Evolutionary conservation across 2,329 filamentous ascomycete genomes (phyloP).

Genomic region (Colletotrichum siamense): DNA sequence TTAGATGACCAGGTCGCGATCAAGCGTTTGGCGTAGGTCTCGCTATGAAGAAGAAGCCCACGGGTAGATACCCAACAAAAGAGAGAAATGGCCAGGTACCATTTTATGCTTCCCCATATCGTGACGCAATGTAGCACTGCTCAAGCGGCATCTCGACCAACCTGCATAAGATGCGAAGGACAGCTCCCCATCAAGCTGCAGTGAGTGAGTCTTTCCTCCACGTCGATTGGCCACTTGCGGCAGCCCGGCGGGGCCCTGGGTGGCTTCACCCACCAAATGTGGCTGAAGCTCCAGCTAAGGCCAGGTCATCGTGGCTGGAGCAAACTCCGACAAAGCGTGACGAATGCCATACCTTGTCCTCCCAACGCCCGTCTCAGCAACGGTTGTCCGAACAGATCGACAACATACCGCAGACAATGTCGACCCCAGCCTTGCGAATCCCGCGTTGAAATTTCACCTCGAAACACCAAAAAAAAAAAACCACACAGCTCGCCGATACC

Average conservation of each 20-base stretch:
- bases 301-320: conserved; percentile 7
- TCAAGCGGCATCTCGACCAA: not conserved
- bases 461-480: not conserved
- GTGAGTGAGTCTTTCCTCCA: conserved; percentile 7
- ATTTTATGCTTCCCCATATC: not conserved
- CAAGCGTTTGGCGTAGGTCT: not conserved
- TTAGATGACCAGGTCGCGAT: not conserved
- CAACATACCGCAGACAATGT: conserved; percentile 10
- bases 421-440: not conserved
- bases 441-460: not conserved
- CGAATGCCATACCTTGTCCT: not conserved
- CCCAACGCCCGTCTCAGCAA: not conserved
- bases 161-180: not conserved
- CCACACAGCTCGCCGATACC: not conserved
- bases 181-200: not conserved
- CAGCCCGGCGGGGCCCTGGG: not conserved
- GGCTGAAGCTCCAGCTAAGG: not conserved
- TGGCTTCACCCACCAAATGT: not conserved
- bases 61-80: conserved; percentile 18
- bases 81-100: not conserved
- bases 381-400: not conserved
- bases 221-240: not conserved
- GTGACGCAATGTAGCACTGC: not conserved
- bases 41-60: not conserved
- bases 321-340: not conserved